These are phyloP conservation scores for Paratrimastix pyriformis DNA, from an alignment of 78 protist genomes.

Conservation along the genomic window DNA sequence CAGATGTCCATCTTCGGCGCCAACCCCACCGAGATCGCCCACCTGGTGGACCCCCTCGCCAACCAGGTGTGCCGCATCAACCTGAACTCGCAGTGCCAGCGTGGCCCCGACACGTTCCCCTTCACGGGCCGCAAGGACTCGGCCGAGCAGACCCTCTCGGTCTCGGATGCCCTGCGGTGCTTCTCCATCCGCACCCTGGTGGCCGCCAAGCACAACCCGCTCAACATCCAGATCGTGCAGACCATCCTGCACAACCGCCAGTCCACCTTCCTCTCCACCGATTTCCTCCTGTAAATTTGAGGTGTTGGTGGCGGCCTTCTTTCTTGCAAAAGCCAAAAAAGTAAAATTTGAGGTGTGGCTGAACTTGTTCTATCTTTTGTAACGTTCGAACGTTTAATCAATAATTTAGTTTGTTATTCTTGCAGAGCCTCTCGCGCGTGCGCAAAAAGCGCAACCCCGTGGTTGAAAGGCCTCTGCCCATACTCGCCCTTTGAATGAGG, in stretches of 20 bases:
- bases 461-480: too few species aligned
- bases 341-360: too few species aligned
- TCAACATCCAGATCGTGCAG: not conserved
- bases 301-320: too few species aligned
- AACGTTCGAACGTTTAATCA: too few species aligned
- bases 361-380: too few species aligned
- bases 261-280: slow-evolving; percentile 3
- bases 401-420: too few species aligned
- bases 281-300: not conserved
- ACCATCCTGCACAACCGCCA: not conserved
- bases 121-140: slow-evolving; percentile 39
- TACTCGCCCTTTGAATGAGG: too few species aligned
- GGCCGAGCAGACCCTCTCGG: slow-evolving; percentile 26
- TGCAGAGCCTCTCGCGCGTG: too few species aligned
- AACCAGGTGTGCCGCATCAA: slow-evolving; percentile 27
- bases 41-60: slow-evolving; percentile 22
- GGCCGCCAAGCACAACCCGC: slow-evolving; percentile 6
- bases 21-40: not conserved
- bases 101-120: slow-evolving; percentile 35
- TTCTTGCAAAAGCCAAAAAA: too few species aligned
- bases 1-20: slow-evolving; percentile 21
- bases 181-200: slow-evolving; percentile 12
- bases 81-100: slow-evolving; percentile 39
- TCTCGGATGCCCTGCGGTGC: slow-evolving; percentile 14
- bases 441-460: too few species aligned